Percentiles rank a stretch among this genome's conserved stretches.
Conservation (phyloP, 2,329 filamentous ascomycete genomes). For the Epichloe hybrida region DNA sequence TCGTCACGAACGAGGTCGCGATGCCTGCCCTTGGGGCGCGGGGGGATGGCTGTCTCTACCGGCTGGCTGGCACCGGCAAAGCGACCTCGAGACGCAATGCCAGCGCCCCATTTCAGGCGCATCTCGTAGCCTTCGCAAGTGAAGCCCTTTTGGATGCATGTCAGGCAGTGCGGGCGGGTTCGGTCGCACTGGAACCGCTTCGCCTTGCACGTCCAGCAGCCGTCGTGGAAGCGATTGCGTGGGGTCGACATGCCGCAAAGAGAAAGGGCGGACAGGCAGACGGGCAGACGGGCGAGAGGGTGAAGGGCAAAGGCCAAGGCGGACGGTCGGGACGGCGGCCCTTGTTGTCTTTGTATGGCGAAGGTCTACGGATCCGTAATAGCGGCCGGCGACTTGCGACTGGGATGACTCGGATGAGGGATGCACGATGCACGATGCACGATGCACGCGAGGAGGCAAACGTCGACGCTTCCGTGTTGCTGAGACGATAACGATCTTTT, state of each 20-base stretch:
- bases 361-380: too few relatives aligned
- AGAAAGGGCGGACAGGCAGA: not conserved
- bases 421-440: too few relatives aligned
- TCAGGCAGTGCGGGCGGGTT: conserved; percentile 1
- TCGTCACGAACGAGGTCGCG: conserved; percentile 3
- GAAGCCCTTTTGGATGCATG: conserved; percentile 1
- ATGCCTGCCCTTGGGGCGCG: conserved; percentile 1
- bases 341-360: not conserved
- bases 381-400: too few relatives aligned
- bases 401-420: too few relatives aligned
- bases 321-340: not conserved
- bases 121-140: conserved; percentile 1
- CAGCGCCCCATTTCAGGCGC: conserved; percentile 4
- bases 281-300: not conserved
- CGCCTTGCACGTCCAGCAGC: conserved; percentile 4
- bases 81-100: conserved; percentile 1
- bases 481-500: not conserved
- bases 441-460: too few relatives aligned
- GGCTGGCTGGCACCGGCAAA: conserved; percentile 2
- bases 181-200: conserved; percentile 2
- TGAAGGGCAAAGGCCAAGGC: not conserved
- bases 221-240: conserved; percentile 3
- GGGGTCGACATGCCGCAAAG: conserved; percentile 2
- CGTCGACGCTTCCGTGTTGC: too few relatives aligned
- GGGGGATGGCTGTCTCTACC: not conserved